A percentile compares a stretch with the other conserved stretches of the same genome.
These are phyloP conservation scores for Capsicum pubescens DNA, from an alignment of 257 asterid species.

Conservation along the genomic window DNA sequence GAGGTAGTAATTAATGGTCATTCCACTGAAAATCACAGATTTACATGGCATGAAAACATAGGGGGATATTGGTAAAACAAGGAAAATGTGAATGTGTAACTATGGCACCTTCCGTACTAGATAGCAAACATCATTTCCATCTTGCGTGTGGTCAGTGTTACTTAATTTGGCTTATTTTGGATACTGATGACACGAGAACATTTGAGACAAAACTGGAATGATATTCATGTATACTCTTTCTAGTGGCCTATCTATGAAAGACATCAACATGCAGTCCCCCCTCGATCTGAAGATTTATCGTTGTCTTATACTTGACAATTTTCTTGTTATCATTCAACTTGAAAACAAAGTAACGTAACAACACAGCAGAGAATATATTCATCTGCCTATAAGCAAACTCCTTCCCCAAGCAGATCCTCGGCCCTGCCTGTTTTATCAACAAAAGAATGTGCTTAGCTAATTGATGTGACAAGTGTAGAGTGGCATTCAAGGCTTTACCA, in stretches of 20 bases:
- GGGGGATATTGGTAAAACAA: not conserved
- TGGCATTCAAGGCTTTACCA: not conserved
- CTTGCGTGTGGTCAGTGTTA: no score
- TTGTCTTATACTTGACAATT: slow-evolving; percentile 53
- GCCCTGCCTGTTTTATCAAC: slow-evolving; percentile 55
- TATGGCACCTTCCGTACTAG: not conserved
- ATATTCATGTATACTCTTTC: not conserved
- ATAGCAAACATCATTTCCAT: no score
- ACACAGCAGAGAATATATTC: slow-evolving; percentile 61
- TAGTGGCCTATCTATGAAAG: slow-evolving; percentile 35
- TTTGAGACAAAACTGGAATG: not conserved
- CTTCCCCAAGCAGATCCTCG: slow-evolving; percentile 59
- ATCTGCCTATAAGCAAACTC: slow-evolving; percentile 65
- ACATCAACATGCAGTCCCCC: slow-evolving; percentile 57
- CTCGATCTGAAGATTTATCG: slow-evolving; percentile 62
- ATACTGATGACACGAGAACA: not conserved
- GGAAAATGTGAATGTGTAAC: not conserved
- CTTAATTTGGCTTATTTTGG: not conserved
- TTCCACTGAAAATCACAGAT: not conserved
- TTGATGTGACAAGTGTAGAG: not conserved
- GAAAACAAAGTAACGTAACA: slow-evolving; percentile 47
- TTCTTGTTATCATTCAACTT: slow-evolving; percentile 44
- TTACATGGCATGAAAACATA: slow-evolving; percentile 9
- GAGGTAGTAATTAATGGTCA: no score
- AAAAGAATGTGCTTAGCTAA: not conserved